These are phyloP conservation scores for Rosa persica DNA, from an alignment of 306 rosid species.

Conservation along the genomic window DNA sequence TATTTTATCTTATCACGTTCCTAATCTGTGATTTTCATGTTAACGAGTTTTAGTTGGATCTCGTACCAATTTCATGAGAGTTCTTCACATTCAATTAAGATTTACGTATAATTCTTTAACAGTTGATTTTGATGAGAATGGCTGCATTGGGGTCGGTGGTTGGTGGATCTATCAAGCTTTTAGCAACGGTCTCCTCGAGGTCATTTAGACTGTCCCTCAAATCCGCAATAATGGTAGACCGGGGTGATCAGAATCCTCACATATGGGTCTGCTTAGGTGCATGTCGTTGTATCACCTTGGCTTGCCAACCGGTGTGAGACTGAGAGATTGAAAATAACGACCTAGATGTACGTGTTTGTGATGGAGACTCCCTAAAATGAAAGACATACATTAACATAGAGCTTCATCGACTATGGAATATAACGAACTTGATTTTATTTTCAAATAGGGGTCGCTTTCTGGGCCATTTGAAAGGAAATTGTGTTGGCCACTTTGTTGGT, in stretches of 20 bases:
- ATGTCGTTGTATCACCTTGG: neutral
- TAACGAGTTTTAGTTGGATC: too few relatives aligned
- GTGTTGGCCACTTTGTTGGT: constrained; percentile 6
- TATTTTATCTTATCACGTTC: too few relatives aligned
- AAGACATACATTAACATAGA: neutral
- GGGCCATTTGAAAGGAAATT: neutral
- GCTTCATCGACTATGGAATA: neutral
- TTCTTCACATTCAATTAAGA: too few relatives aligned
- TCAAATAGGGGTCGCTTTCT: neutral
- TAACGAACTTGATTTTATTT: neutral
- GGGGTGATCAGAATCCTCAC: too few relatives aligned
- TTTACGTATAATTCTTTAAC: too few relatives aligned
- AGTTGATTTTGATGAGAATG: neutral
- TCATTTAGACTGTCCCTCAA: too few relatives aligned
- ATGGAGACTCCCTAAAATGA: neutral
- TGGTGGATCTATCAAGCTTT: too few relatives aligned
- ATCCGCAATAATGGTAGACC: too few relatives aligned
- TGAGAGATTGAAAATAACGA: neutral
- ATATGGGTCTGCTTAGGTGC: neutral
- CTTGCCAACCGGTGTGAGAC: neutral
- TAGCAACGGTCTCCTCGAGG: too few relatives aligned
- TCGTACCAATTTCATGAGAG: too few relatives aligned
- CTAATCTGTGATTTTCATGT: too few relatives aligned
- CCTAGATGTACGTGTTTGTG: neutral
- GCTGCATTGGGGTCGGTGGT: neutral